A percentile compares a stretch with the other conserved stretches of the same genome.
Evolutionary conservation across 805 yeast species (phyloP).

Genomic region (Priceomyces haplophilus): DNA sequence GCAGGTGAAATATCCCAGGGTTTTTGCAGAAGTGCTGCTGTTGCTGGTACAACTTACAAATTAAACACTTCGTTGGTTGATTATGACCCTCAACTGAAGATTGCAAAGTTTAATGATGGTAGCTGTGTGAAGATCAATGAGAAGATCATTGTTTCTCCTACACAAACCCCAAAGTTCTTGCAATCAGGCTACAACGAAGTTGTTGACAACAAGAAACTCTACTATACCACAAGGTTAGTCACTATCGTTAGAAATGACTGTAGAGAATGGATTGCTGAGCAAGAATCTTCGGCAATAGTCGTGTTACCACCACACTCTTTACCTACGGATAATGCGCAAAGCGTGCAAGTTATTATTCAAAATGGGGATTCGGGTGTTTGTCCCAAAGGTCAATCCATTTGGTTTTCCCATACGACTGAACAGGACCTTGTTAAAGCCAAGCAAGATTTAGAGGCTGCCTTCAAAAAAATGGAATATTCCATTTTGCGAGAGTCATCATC

Average conservation of each 20-base stretch:
- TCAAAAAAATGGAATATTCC: constrained; percentile 73
- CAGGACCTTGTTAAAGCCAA: constrained; percentile 63
- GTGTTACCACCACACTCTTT: constrained; percentile 89
- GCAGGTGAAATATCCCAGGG: constrained; percentile 97
- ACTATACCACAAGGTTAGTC: constrained; percentile 68
- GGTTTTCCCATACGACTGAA: constrained; percentile 85
- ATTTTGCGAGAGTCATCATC: constrained; percentile 73
- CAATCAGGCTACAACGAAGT: constrained; percentile 39
- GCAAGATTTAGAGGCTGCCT: constrained; percentile 75
- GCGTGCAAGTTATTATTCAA: constrained; percentile 84
- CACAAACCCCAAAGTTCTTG: constrained; percentile 49
- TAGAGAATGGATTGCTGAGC: constrained; percentile 85
- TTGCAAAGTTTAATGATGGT: constrained; percentile 75
- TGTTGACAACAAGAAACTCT: constrained; percentile 41
- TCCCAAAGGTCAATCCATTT: constrained; percentile 80
- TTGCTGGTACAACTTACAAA: constrained; percentile 93
- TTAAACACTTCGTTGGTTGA: constrained; percentile 63
- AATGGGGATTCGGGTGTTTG: constrained; percentile 87
- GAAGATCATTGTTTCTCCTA: constrained; percentile 72
- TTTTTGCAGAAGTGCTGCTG: constrained; percentile 96
- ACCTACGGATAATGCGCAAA: constrained; percentile 58
- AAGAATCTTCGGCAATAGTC: constrained; percentile 80
- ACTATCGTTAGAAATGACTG: constrained; percentile 85
- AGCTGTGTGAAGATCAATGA: constrained; percentile 72
- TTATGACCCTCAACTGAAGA: constrained; percentile 62